Percentiles rank a stretch among this genome's conserved stretches.
Conservation (phyloP, 2,329 filamentous ascomycete genomes). For the Coleophoma crateriformis region DNA sequence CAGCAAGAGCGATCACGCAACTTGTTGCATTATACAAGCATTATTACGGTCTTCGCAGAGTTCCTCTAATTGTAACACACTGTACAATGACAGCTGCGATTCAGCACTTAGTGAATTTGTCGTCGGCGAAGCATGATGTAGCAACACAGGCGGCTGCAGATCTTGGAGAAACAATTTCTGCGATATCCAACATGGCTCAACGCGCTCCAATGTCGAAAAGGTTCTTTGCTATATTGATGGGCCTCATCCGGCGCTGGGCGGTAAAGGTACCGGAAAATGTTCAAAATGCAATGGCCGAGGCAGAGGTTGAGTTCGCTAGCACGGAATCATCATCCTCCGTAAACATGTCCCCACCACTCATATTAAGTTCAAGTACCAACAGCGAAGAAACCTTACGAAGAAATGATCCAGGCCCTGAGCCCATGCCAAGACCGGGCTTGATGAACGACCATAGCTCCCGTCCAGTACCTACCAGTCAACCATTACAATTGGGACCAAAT, state of each 20-base stretch:
- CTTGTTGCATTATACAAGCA: conserved; percentile 14
- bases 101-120: conserved; percentile 12
- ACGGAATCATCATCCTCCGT: not conserved
- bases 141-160: conserved; percentile 1
- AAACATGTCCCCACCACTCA: no score
- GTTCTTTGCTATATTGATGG: not conserved
- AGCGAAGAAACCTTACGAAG: no score
- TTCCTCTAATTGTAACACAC: conserved; percentile 16
- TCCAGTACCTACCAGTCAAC: not conserved
- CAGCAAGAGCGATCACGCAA: conserved; percentile 22
- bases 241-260: conserved; percentile 1
- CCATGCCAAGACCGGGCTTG: no score
- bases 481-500: not conserved
- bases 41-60: conserved; percentile 15
- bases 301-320: not conserved
- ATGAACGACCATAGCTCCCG: no score
- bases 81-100: conserved; percentile 15
- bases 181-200: conserved; percentile 6
- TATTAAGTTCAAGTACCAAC: no score
- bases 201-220: not conserved
- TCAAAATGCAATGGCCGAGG: not conserved
- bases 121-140: not conserved
- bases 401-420: no score
- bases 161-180: conserved; percentile 4
- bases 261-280: not conserved